Evolutionary conservation across 2,329 filamentous ascomycete genomes (phyloP).

Genomic region (Ascocoryne sarcoides): DNA sequence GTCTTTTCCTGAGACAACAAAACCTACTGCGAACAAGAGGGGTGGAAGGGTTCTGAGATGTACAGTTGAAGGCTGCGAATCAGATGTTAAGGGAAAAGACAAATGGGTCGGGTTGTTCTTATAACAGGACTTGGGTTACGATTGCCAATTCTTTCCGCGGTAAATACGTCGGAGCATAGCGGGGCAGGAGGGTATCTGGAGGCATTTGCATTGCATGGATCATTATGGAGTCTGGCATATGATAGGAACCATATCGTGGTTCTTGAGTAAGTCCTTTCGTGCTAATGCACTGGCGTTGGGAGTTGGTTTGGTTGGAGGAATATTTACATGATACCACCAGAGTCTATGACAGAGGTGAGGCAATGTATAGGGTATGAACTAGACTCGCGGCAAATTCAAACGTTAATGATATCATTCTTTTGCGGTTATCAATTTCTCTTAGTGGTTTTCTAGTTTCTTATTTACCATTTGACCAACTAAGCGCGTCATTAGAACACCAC

Average conservation of each 20-base stretch:
- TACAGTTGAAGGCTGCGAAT: constrained; percentile 47
- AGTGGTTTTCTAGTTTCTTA: no score
- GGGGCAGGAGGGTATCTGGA: background rate
- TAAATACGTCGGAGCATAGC: background rate
- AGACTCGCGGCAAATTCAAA: no score
- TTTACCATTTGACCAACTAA: no score
- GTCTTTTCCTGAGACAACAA: constrained; percentile 28
- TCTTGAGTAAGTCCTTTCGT: background rate
- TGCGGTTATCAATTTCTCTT: no score
- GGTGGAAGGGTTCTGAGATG: constrained; percentile 32
- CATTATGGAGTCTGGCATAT: background rate
- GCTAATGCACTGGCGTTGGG: background rate
- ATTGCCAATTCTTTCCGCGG: background rate
- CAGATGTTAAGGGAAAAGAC: constrained; percentile 43
- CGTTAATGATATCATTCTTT: no score
- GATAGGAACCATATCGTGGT: background rate
- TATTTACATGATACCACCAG: background rate
- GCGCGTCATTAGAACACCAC: no score
- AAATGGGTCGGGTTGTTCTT: constrained; percentile 54
- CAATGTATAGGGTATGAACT: background rate
- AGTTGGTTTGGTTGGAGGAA: background rate
- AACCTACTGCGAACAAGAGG: constrained; percentile 13
- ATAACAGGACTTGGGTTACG: constrained; percentile 9
- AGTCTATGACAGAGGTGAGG: background rate
- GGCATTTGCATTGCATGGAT: background rate